Conservation (phyloP, 106 monocot genomes). For the Platanthera zijinensis region DNA sequence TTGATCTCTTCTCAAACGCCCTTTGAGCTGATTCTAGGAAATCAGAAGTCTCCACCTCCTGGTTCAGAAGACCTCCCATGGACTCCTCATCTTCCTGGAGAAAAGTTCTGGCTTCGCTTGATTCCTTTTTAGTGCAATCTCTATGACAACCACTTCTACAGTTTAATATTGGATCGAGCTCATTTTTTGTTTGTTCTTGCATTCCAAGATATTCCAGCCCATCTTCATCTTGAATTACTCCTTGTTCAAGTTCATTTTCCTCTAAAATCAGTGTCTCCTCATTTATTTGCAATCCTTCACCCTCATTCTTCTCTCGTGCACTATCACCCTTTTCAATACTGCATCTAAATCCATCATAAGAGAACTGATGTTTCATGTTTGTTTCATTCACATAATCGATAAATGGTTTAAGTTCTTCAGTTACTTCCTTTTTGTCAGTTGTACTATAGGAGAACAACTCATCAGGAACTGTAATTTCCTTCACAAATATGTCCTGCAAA, state of each 20-base stretch:
- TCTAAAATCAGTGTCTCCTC: background rate
- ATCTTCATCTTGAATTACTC: constrained; percentile 8
- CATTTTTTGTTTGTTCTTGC: background rate
- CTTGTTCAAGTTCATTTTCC: constrained; percentile 7
- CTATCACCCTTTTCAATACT: constrained; percentile 6
- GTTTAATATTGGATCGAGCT: constrained; percentile 15
- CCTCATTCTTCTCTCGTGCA: constrained; percentile 8
- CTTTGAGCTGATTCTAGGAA: background rate
- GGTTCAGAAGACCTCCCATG: background rate
- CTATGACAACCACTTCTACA: background rate
- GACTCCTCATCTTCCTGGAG: constrained; percentile 12
- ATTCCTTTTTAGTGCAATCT: constrained; percentile 10
- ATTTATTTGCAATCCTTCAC: background rate
- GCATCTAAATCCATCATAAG: constrained; percentile 12
- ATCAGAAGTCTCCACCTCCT: constrained; percentile 1
- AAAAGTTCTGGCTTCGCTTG: constrained; percentile 16
- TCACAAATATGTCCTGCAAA: constrained; percentile 10
- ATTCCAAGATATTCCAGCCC: background rate
- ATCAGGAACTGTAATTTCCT: constrained; percentile 10
- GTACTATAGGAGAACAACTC: constrained; percentile 3
- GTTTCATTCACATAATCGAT: background rate
- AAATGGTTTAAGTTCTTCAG: constrained; percentile 3
- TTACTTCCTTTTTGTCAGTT: background rate
- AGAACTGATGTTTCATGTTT: constrained; percentile 1
- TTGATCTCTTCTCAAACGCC: background rate